Percentiles rank a stretch among this genome's conserved stretches.
phyloP scores from a whole-genome alignment of 208 protist genomes.

The Leishmania arabica region DNA sequence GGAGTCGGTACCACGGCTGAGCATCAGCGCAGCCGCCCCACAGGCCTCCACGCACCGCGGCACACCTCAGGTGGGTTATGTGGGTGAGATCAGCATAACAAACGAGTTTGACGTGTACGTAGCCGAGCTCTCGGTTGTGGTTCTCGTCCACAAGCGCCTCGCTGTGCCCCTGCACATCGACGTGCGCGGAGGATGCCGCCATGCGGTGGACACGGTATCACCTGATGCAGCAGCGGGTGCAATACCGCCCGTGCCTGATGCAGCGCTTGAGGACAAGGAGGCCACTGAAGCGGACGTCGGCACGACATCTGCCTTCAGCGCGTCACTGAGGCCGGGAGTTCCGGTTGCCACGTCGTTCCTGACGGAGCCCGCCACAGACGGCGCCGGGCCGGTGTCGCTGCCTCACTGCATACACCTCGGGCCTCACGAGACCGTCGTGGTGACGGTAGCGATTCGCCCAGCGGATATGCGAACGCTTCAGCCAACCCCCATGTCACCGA shows the following conservation, averaged over 20 bases:
- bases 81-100: slow-evolving; percentile 51
- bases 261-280: background rate
- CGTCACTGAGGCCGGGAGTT: background rate
- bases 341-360: slow-evolving; percentile 23
- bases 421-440: slow-evolving; percentile 25
- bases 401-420: slow-evolving; percentile 29
- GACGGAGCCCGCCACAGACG: slow-evolving; percentile 5
- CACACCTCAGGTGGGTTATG: slow-evolving; percentile 39
- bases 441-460: slow-evolving; percentile 26
- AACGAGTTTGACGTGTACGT: slow-evolving; percentile 55
- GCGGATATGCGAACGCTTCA: background rate
- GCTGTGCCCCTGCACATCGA: slow-evolving; percentile 43
- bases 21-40: background rate
- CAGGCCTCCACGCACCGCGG: slow-evolving; percentile 3
- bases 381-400: slow-evolving; percentile 14
- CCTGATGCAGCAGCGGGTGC: background rate
- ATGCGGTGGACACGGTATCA: background rate
- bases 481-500: background rate
- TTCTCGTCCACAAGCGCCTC: slow-evolving; percentile 48
- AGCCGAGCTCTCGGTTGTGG: slow-evolving; percentile 33
- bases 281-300: background rate
- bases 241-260: background rate
- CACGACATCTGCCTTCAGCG: background rate
- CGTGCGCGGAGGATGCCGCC: slow-evolving; percentile 29
- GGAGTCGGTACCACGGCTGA: background rate